Evolutionary conservation across 441 rosid species (phyloP), one percentile per base, ranked within the genome.

Genomic region (Populus hybrid): DNA sequence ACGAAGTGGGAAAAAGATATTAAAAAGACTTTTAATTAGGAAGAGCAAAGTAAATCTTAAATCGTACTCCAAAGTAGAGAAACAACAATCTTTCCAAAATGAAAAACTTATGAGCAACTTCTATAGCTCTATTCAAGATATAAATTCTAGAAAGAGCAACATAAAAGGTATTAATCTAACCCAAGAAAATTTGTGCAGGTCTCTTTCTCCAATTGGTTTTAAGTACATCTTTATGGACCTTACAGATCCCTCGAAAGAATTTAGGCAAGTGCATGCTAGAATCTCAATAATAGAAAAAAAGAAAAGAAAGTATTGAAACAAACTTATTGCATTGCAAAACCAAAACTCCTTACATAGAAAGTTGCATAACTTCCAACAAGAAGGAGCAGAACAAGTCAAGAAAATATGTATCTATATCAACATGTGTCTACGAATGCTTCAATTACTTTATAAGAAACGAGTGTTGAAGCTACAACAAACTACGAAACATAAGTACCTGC

Each of bases 401-500:
- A 32, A 5, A 28, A 23, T 2, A 50, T 30, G 30, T 5, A 20
- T 40, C 61, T 26, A 28, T 36, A 46, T 14, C 57, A 46, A 14
- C 57, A 12, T 46, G 54, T 46, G 57, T 46, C 50, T 14, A 5
- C 18, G 20, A 46, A 46, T 14, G 57, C 18, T 46, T 46, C 57
- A 5, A 46, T 12, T 46, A 46, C 20, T 46, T 46, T 20, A 7
- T 20, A 57, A 7, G 21, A 7, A 57, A 46, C 2, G 23, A 57
- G 11, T 32, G 57, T 8, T 32, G 73, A 67, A 40, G 32, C 70
- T 30, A 77, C 9, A 40, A 40, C 63, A 36, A 35, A 26, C 14
- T 8, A 69, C 10, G 21, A 8, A 73, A 38, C n/a, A 67, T 63
- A 66, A 78, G 64, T 82, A 92, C 99, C 99, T 84, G 99, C 97